phyloP scores from a whole-genome alignment of 225 moss, liverwort and hornwort genomes.

The Lunularia cruciata region DNA sequence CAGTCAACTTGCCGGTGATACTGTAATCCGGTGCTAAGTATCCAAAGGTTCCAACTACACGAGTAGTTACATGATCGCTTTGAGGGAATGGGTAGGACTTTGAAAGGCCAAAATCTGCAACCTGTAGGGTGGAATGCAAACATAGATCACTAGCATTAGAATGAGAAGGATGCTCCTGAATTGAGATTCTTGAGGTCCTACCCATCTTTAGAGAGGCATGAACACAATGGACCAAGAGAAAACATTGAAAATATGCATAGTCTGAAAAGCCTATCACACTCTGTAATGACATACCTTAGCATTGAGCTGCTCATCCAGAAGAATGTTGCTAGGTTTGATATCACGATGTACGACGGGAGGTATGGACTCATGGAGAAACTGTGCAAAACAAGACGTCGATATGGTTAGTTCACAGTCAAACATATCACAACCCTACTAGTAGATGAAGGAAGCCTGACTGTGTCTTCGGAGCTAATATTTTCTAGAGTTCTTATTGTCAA shows the following conservation, averaged over 20 bases:
- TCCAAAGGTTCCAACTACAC: constrained; percentile 39
- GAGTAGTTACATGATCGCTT: constrained; percentile 35
- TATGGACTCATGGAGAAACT: constrained; percentile 31
- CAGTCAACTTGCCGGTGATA: constrained; percentile 38
- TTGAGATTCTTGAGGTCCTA: neutral
- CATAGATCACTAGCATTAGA: no score
- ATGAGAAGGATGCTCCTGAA: no score
- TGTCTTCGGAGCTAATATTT: no score
- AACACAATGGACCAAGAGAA: neutral
- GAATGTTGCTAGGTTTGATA: constrained; percentile 36
- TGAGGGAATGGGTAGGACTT: constrained; percentile 28
- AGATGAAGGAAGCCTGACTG: no score
- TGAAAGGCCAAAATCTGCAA: constrained; percentile 42
- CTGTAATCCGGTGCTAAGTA: constrained; percentile 39
- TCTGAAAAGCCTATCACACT: no score
- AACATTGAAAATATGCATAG: neutral
- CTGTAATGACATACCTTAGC: constrained; percentile 26
- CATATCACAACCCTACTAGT: neutral
- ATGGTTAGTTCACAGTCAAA: neutral
- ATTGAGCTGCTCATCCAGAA: constrained; percentile 30
- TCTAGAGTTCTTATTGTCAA: no score
- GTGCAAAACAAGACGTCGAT: neutral
- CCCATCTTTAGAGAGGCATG: neutral
- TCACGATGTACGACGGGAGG: constrained; percentile 37
- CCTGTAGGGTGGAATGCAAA: constrained; percentile 11